Conservation (phyloP, 2,329 filamentous ascomycete species). For the Iodosphaeria phyllophila region DNA sequence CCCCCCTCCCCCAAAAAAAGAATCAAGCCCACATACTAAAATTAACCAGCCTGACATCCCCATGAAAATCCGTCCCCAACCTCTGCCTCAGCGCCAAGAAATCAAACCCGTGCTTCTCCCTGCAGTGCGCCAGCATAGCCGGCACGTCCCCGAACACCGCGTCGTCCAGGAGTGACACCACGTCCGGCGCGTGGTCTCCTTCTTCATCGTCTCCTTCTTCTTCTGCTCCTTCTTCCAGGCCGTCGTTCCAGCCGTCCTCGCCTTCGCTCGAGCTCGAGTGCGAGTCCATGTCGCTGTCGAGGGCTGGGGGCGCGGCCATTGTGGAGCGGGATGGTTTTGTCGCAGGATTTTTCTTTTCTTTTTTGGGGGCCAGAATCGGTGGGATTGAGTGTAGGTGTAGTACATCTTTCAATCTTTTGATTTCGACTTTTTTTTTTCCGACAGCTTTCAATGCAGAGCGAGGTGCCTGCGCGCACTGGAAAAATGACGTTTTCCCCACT, state of each 20-base stretch:
- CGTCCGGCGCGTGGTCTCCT: slow-evolving; percentile 34
- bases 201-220: too few relatives aligned
- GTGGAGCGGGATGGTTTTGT: neutral
- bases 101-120: slow-evolving; percentile 46
- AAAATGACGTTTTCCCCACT: neutral
- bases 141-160: slow-evolving; percentile 42
- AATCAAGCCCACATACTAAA: slow-evolving; percentile 23
- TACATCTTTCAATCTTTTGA: neutral
- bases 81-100: slow-evolving; percentile 38
- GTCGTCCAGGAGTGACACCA: slow-evolving; percentile 52
- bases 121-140: slow-evolving; percentile 52
- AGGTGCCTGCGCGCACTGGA: slow-evolving; percentile 1
- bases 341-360: neutral
- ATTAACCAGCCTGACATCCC: slow-evolving; percentile 57
- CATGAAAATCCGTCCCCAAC: slow-evolving; percentile 51
- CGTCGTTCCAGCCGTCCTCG: slow-evolving; percentile 31
- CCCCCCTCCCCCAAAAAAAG: too few relatives aligned
- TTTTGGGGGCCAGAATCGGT: neutral
- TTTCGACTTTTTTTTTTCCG: too few relatives aligned
- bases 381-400: neutral
- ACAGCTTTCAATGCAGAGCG: too few relatives aligned
- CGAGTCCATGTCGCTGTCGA: slow-evolving; percentile 15
- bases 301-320: slow-evolving; percentile 4
- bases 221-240: too few relatives aligned
- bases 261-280: slow-evolving; percentile 19